Conservation (phyloP, 2,329 filamentous ascomycete genomes). For the Gyromitra esculenta region DNA sequence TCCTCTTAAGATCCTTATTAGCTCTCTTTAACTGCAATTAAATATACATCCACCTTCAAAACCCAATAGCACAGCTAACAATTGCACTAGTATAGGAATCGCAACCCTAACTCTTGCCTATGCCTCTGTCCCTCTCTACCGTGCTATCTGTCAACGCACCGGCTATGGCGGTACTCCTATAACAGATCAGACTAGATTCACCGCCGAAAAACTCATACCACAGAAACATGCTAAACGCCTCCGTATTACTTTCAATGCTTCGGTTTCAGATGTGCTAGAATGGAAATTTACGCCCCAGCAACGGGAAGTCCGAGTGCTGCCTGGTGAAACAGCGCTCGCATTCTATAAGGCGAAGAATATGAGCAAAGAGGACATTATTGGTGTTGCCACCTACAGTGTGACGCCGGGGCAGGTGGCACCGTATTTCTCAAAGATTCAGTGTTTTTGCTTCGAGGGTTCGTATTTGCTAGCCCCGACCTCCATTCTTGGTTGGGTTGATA, state of each 20-base stretch:
- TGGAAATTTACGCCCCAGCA: conserved; percentile 99
- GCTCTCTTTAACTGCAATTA: conserved; percentile 5
- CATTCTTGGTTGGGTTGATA: not conserved
- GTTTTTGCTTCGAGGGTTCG: conserved; percentile 89
- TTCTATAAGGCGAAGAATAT: conserved; percentile 98
- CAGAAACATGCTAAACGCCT: conserved; percentile 83
- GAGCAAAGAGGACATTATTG: conserved; percentile 91
- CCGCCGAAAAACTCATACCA: conserved; percentile 74
- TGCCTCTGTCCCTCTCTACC: conserved; percentile 84
- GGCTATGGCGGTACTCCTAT: conserved; percentile 68
- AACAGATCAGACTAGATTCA: conserved; percentile 72
- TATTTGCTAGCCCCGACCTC: not conserved
- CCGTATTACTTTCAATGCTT: conserved; percentile 94
- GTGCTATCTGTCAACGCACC: conserved; percentile 68
- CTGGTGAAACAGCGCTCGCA: conserved; percentile 93
- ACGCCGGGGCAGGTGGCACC: conserved; percentile 94
- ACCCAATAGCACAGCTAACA: conserved; percentile 5
- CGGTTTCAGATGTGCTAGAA: conserved; percentile 90
- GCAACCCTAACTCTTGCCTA: conserved; percentile 83
- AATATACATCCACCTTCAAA: not conserved
- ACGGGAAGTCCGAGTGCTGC: conserved; percentile 92
- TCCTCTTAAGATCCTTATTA: not conserved
- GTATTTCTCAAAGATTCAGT: conserved; percentile 99
- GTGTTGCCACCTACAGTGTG: conserved; percentile 96
- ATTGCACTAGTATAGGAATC: conserved; percentile 60